Evolutionary conservation across 2,329 filamentous ascomycete species (phyloP), one percentile per base, ranked within the genome.

Genomic region (Ophiostoma quercus): DNA sequence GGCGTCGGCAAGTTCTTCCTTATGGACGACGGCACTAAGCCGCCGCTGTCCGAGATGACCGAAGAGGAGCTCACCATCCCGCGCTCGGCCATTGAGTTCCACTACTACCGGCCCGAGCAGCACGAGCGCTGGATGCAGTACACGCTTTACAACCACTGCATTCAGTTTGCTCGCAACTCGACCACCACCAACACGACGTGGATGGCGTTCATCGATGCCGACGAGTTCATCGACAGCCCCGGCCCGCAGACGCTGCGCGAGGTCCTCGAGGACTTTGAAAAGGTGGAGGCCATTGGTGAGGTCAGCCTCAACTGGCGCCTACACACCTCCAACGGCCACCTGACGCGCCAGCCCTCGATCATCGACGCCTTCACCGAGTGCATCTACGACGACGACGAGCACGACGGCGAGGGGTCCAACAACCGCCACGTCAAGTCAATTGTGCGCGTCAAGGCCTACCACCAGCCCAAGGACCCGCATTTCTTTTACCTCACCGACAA

Each of bases 361-460:
- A 67, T 72, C 5, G 67, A 63, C 8, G 68, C 69, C 7, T 72
- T 37, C 51, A 69, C 68, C 22, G 60, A 66, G 60, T 72, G 71
- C 34, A 57, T 70, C 39, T 65, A 65, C 14, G 71, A 71, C 66
- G 69, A 69, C 39, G 68, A 68, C 12, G 66, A 63, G 16, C 67
- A 71, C 47, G 25, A 39, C 22, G 51, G 62, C 68, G 37, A 39
- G 34, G 37, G 29, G 19, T 63, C 71, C 47, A 51, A 63, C 69
- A 71, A 72, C 68, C 66, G 51, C 51, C 71, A 72, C 68, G 22
- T 72, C 69, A 72, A 72, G 68, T 68, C 71, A 6, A 72, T 72
- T 37, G 69, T 72, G 25, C 67, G 67, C 2, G 43, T 72, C 12
- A 39, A 67, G 22, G n/a, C 63, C 29, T 71, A 68, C 32, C 19